phyloP scores from a whole-genome alignment of 768 basidiomycete genomes.

The Auricularia sp. region DNA sequence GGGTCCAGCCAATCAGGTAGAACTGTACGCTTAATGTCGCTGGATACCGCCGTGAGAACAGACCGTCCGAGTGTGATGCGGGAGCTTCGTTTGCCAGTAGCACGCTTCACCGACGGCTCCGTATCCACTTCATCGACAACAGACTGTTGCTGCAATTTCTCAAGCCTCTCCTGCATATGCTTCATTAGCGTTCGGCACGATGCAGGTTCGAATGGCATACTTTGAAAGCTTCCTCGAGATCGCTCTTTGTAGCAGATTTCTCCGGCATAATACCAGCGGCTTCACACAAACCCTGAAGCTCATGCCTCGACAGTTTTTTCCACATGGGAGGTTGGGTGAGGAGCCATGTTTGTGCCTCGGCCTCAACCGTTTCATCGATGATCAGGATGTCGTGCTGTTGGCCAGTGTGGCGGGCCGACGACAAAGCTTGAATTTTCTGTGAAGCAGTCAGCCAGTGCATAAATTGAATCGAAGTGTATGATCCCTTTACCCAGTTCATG shows the following conservation, averaged over 20 bases:
- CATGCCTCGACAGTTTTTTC: background rate
- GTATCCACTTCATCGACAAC: background rate
- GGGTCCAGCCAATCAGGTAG: constrained; percentile 18
- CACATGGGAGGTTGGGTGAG: background rate
- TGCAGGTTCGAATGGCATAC: background rate
- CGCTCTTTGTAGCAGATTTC: background rate
- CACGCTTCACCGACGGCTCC: background rate
- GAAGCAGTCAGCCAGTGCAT: too few species aligned
- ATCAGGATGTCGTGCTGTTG: too few species aligned
- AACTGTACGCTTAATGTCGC: constrained; percentile 12
- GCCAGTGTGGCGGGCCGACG: too few species aligned
- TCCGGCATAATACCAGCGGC: background rate
- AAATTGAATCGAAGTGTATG: too few species aligned
- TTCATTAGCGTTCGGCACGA: background rate
- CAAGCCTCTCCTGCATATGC: background rate
- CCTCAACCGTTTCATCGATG: too few species aligned
- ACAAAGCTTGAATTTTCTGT: too few species aligned
- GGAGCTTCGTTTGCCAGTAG: background rate
- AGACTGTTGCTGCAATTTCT: background rate
- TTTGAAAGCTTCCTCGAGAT: background rate
- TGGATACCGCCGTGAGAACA: constrained; percentile 6
- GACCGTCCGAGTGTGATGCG: background rate
- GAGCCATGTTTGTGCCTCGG: too few species aligned
- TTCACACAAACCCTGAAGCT: background rate
- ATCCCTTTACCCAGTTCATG: too few species aligned